Conservation (phyloP, 352 stramenopile species). For the Pythium scleroteichum region DNA sequence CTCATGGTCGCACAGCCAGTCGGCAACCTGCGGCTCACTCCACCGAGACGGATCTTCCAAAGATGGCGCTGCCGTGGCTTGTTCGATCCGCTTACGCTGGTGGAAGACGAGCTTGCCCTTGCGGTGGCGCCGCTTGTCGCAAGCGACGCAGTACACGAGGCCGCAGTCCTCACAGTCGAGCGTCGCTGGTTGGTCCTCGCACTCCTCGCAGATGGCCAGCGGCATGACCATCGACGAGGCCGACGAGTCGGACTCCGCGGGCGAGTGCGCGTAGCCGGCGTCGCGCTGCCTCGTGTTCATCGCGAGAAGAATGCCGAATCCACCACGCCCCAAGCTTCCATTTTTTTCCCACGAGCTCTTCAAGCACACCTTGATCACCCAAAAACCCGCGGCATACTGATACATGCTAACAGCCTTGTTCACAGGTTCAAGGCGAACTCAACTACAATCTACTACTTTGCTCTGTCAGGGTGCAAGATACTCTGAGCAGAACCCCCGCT, state of each 20-base stretch:
- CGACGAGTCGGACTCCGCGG: constrained; percentile 19
- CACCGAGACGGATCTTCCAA: constrained; percentile 7
- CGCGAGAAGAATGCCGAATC: background rate
- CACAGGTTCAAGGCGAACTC: no score
- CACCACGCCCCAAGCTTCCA: background rate
- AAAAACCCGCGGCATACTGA: background rate
- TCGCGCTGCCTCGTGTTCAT: background rate
- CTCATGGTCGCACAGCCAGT: constrained; percentile 65
- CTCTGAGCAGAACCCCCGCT: background rate
- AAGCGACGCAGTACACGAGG: constrained; percentile 66
- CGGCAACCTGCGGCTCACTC: constrained; percentile 39
- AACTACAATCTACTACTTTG: no score
- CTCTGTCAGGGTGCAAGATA: background rate
- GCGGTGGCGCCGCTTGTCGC: constrained; percentile 70
- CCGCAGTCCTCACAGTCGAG: constrained; percentile 74
- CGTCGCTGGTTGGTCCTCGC: constrained; percentile 45
- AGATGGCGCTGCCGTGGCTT: background rate
- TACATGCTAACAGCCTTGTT: background rate
- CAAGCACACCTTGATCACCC: background rate
- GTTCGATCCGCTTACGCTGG: constrained; percentile 35
- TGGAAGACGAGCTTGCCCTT: constrained; percentile 84
- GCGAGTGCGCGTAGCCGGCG: background rate
- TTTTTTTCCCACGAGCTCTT: background rate
- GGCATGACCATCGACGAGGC: background rate
- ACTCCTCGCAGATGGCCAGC: constrained; percentile 63